A percentile compares a stretch with the other conserved stretches of the same genome.
These are phyloP conservation scores for Boletus tylopilopsis DNA, from an alignment of 768 basidiomycete genomes.

Conservation along the genomic window DNA sequence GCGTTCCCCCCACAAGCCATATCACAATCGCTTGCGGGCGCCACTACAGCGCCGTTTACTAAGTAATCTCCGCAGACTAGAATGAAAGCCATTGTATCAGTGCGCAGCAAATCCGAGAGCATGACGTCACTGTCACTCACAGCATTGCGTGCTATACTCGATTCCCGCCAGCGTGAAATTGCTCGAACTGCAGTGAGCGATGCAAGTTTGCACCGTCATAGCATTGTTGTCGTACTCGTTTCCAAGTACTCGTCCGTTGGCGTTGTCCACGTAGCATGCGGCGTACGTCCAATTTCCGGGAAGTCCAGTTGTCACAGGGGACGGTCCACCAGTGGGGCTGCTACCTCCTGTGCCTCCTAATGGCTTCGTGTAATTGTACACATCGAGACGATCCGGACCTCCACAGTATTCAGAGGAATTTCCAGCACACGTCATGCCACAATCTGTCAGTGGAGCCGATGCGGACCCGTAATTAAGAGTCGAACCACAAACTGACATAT, in stretches of 20 bases:
- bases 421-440: slow-evolving; percentile 35
- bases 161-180: slow-evolving; percentile 66
- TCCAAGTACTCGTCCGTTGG: slow-evolving; percentile 55
- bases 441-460: slow-evolving; percentile 47
- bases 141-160: slow-evolving; percentile 56
- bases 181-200: slow-evolving; percentile 49
- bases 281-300: slow-evolving; percentile 56
- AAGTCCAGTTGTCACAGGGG: slow-evolving; percentile 29
- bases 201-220: slow-evolving; percentile 62
- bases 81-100: neutral
- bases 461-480: slow-evolving; percentile 18
- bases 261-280: slow-evolving; percentile 72
- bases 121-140: slow-evolving; percentile 37
- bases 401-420: slow-evolving; percentile 60
- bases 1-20: slow-evolving; percentile 72
- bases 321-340: neutral
- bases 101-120: slow-evolving; percentile 23
- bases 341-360: neutral
- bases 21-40: slow-evolving; percentile 52
- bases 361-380: slow-evolving; percentile 16
- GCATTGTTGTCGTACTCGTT: slow-evolving; percentile 36
- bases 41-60: slow-evolving; percentile 53
- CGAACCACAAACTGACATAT: slow-evolving; percentile 33
- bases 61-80: slow-evolving; percentile 70
- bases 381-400: slow-evolving; percentile 50